These are phyloP conservation scores for Penicillium pancosmium DNA, from an alignment of 495 filamentous ascomycete genomes.

Conservation along the genomic window DNA sequence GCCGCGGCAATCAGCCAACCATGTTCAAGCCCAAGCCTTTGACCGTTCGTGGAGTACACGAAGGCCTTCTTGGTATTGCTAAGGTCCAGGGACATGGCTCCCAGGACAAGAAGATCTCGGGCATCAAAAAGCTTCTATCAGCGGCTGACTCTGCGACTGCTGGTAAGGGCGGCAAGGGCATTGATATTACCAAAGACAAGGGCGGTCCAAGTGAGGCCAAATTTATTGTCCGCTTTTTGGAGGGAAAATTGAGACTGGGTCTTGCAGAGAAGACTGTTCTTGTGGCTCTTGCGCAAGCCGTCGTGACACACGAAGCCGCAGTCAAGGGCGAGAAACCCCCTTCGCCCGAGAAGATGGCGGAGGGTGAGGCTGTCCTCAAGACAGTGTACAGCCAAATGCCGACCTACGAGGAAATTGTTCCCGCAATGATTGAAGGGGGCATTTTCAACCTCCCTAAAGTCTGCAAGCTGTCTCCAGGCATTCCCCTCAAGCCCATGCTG, in stretches of 20 bases:
- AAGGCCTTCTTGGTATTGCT: slow-evolving; percentile 86
- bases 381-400: slow-evolving; percentile 93
- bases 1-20: slow-evolving; percentile 87
- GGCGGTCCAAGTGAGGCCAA: slow-evolving; percentile 95
- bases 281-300: slow-evolving; percentile 83
- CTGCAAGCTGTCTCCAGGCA: slow-evolving; percentile 92
- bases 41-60: slow-evolving; percentile 83
- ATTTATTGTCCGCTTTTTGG: slow-evolving; percentile 86
- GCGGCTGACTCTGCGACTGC: slow-evolving; percentile 73
- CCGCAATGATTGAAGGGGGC: slow-evolving; percentile 82
- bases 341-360: slow-evolving; percentile 70
- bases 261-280: slow-evolving; percentile 91
- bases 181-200: slow-evolving; percentile 90
- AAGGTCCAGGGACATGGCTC: slow-evolving; percentile 83
- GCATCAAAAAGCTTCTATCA: slow-evolving; percentile 92
- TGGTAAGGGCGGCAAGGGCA: slow-evolving; percentile 66
- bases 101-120: slow-evolving; percentile 86
- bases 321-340: slow-evolving; percentile 67
- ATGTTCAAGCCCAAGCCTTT: slow-evolving; percentile 97
- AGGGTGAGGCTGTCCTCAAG: slow-evolving; percentile 85
- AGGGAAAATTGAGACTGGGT: slow-evolving; percentile 90
- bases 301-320: slow-evolving; percentile 78
- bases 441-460: slow-evolving; percentile 77
- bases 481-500: slow-evolving; percentile 97
- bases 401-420: slow-evolving; percentile 93